Evolutionary conservation across 2,329 filamentous ascomycete species (phyloP), one percentile per base, ranked within the genome.

Genomic region (Phoma sp.): DNA sequence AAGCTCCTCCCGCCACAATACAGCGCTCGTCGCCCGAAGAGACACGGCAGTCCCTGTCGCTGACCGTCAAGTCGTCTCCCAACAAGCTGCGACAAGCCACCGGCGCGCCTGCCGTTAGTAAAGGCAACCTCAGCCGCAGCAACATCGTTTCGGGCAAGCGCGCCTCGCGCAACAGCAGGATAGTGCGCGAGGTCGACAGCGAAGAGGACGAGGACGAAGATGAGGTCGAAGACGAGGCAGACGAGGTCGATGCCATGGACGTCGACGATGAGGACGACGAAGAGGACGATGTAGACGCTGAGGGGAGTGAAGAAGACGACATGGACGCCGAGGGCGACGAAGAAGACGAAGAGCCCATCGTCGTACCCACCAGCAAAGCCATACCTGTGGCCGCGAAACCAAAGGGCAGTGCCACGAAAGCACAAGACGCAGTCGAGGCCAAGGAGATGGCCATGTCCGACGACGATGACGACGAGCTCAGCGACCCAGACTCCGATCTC

Each of bases 401-500:
- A 3, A 62, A 69, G 33, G 68, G 69, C 58, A 75, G 61, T 43
- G 58, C 69, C 47, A 66, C 62, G 2, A 71, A 68, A 40, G 58
- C 75, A 7, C 72, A 73, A 32, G 72, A 75, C 58, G 64, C 74
- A 4, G 78, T 81, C n/a, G 80, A 82, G 59, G 75, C 73, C 33
- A 81, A 80, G 58, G 80, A 83, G 55, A 71, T 82, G 66, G 77
- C 67, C 50, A 69, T 82, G 67, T 72, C 82, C 14, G 79, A 80
- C 36, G 76, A 78, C 36, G 78, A 78, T 52, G 78, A 33, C 29
- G 29, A 78, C 7, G 75, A 77, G 44, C 71, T 77, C 4, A 74
- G 70, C 11, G 73, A 76, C 30, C 65, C 72, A 4, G 72, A 76
- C 32, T 71, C 76, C 1, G 74, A 76, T 4, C 64, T 73, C 36